Evolutionary conservation across 805 yeast species (phyloP).

Genomic region (Pichia nakasei): DNA sequence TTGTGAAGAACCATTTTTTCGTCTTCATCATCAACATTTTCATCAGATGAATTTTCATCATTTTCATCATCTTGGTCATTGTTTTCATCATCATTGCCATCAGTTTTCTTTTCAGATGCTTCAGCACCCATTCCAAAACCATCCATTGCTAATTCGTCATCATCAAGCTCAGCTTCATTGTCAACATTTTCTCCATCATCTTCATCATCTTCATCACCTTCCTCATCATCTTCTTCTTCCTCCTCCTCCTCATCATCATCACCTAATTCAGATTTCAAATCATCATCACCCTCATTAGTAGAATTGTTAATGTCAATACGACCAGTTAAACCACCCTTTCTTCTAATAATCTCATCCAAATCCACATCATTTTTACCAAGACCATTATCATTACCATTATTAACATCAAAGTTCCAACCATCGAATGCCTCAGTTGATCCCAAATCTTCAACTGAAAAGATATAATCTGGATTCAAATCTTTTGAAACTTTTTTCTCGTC

Average conservation of each 20-base stretch:
- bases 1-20: conserved; percentile 16
- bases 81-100: conserved; percentile 15
- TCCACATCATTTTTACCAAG: conserved; percentile 55
- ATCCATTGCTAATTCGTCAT: conserved; percentile 33
- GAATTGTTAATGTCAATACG: conserved; percentile 15
- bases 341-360: conserved; percentile 75
- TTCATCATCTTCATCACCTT: conserved; percentile 2
- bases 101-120: conserved; percentile 15
- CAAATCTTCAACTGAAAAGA: conserved; percentile 47
- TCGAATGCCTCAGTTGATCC: conserved; percentile 35
- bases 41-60: conserved; percentile 24
- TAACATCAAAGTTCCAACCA: conserved; percentile 81
- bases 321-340: conserved; percentile 61
- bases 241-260: conserved; percentile 26
- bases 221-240: conserved; percentile 16
- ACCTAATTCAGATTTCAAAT: conserved; percentile 32
- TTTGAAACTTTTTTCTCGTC: conserved; percentile 34
- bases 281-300: conserved; percentile 27
- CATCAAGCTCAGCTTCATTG: conserved; percentile 13
- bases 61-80: conserved; percentile 18
- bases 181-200: conserved; percentile 24
- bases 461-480: conserved; percentile 66
- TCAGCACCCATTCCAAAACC: conserved; percentile 33
- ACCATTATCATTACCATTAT: conserved; percentile 16
- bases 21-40: conserved; percentile 23